A percentile compares a stretch with the other conserved stretches of the same genome.
These are phyloP conservation scores for Geopyxis carbonaria DNA, from an alignment of 495 filamentous ascomycete species.

Conservation along the genomic window DNA sequence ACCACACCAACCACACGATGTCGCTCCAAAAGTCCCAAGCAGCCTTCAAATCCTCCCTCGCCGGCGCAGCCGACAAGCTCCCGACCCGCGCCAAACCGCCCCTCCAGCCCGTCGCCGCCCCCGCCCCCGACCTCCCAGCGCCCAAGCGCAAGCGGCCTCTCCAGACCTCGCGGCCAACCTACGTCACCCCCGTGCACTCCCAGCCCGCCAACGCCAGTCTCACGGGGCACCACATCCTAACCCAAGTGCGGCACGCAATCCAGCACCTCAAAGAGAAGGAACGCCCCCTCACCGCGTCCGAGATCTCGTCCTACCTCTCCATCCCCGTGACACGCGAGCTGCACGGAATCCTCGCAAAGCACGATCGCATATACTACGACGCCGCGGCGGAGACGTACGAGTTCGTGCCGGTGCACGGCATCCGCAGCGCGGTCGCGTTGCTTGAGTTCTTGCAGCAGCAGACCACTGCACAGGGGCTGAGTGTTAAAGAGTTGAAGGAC, in stretches of 20 bases:
- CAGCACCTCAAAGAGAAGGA: constrained; percentile 67
- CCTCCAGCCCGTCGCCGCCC: neutral
- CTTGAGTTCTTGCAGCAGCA: constrained; percentile 63
- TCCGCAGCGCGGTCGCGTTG: constrained; percentile 55
- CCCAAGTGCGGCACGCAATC: constrained; percentile 67
- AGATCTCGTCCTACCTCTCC: constrained; percentile 63
- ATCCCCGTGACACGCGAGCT: constrained; percentile 49
- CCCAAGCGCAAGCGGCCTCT: constrained; percentile 16
- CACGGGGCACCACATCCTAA: constrained; percentile 61
- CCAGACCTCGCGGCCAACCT: constrained; percentile 11
- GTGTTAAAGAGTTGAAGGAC: constrained; percentile 77
- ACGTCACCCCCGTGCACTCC: constrained; percentile 42
- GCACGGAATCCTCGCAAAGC: constrained; percentile 30
- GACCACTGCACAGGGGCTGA: constrained; percentile 61
- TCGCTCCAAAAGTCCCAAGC: constrained; percentile 23
- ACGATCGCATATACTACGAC: constrained; percentile 30
- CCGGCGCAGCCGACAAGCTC: constrained; percentile 23
- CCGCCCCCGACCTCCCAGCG: constrained; percentile 1
- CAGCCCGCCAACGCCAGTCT: constrained; percentile 57
- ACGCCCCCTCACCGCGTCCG: constrained; percentile 47
- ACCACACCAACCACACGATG: constrained; percentile 9
- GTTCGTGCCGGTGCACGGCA: constrained; percentile 64
- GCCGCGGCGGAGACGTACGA: constrained; percentile 49
- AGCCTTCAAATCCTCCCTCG: constrained; percentile 26
- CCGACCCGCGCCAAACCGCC: constrained; percentile 15